phyloP scores from a whole-genome alignment of 1,139 yeast genomes.

The Keqinozyma sinolaborantium region DNA sequence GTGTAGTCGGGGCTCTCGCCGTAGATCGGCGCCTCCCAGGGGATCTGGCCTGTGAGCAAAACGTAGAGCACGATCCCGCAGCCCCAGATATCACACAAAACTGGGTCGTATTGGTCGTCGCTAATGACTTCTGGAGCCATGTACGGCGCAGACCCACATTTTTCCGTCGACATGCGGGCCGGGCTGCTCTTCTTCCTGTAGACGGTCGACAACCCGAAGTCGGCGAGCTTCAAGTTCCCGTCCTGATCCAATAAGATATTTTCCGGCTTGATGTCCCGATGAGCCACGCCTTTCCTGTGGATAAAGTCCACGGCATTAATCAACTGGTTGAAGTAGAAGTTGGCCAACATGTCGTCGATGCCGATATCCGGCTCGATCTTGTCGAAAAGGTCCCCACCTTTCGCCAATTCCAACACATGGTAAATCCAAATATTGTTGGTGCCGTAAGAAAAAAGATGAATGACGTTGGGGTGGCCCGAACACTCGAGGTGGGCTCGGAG shows the following conservation, averaged over 20 bases:
- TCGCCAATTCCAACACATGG: constrained; percentile 63
- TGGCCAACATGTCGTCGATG: constrained; percentile 61
- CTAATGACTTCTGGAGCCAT: constrained; percentile 86
- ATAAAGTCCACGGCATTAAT: constrained; percentile 72
- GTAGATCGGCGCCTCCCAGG: constrained; percentile 59
- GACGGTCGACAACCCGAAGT: constrained; percentile 85
- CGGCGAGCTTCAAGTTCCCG: constrained; percentile 85
- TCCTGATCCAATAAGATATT: constrained; percentile 80
- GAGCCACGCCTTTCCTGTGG: constrained; percentile 79
- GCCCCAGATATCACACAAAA: constrained; percentile 69
- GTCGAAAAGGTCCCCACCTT: constrained; percentile 70
- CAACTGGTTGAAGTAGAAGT: constrained; percentile 62
- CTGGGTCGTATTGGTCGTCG: constrained; percentile 79
- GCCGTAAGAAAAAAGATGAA: constrained; percentile 49
- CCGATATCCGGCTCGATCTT: constrained; percentile 75
- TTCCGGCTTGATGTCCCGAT: constrained; percentile 49
- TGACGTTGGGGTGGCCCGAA: constrained; percentile 54
- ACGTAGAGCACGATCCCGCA: constrained; percentile 61
- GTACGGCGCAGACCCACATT: constrained; percentile 92
- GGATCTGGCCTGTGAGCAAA: constrained; percentile 56
- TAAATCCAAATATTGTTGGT: constrained; percentile 52
- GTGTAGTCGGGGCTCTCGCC: constrained; percentile 44
- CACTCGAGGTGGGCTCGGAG: constrained; percentile 53
- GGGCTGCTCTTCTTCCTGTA: constrained; percentile 64
- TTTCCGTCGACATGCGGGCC: constrained; percentile 35